Base-by-base conservation (phyloP, 805 yeast species). In the Candida cerambycidarum region DNA sequence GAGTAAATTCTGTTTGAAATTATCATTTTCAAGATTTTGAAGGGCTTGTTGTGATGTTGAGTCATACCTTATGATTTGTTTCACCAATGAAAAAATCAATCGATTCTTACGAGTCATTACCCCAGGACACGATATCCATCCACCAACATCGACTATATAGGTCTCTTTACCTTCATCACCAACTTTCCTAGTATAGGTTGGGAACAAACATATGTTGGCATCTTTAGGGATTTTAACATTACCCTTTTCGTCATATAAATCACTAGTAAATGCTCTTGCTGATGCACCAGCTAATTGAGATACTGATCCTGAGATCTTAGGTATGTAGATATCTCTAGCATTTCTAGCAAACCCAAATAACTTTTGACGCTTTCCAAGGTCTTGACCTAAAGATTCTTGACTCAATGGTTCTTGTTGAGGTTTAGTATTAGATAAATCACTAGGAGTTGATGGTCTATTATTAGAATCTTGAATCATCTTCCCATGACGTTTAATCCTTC, bases 61-160 rank as follows among this genome's bases (percentile, higher is more conserved):
- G 17, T 59, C 61, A 42, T 59, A 63, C 38, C 79, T 77, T 0
- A 82, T 76, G 38, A 85, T 66, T 59, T 86, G 89, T 46, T 79
- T 78, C 3, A 89, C 87, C 33, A 89, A 62, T 0, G 89, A 74
- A 16, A 85, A 59, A 24, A 90, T 68, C 33, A 90, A 59, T 44
- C 82, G 67, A 60, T 89, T 88, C 55, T 84, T 88, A 32, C 95
- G 69, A 23, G 78, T 75, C 71, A 80, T 76, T 7, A 75, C 67
- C 1, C 95, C 95, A 0, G 89, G 88, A 32, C 85, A 71, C 9
- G 79, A 72, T 19, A 85, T 65, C 76, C 85, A 79, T 5, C 97
- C 96, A 33, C 86, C 73, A 2, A 90, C 78, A 27, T 80, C 79
- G 30, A 76, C 75, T 48, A 69, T 79, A 39, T 67, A 70, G 4